Evolutionary conservation across 257 asterid species (phyloP).

Genomic region (Rauvolfia tetraphylla): DNA sequence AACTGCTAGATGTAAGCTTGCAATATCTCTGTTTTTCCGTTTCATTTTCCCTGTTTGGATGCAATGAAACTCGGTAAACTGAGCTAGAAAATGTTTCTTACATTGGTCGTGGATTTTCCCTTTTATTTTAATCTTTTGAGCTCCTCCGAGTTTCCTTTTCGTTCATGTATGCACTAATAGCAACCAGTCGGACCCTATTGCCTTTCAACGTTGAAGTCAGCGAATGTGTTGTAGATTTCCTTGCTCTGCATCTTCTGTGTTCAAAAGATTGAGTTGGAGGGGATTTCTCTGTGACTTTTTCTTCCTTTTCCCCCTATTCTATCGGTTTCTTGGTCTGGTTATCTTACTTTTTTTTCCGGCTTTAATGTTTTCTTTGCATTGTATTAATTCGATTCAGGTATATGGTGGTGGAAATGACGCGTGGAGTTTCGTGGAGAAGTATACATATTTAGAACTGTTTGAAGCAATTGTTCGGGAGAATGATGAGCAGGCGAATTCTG

Average conservation of each 20-base stretch:
- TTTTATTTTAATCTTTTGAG: not conserved
- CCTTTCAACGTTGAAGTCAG: not conserved
- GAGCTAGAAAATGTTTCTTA: not conserved
- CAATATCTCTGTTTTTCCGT: not conserved
- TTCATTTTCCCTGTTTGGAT: not conserved
- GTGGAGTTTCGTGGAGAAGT: constrained; percentile 36
- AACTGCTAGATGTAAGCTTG: constrained; percentile 25
- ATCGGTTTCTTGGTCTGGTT: not conserved
- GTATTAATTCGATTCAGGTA: constrained; percentile 14
- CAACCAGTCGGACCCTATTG: not conserved
- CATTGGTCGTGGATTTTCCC: not conserved
- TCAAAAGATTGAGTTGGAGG: not conserved
- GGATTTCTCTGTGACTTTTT: too few relatives aligned
- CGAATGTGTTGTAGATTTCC: not conserved
- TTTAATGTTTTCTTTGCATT: not conserved
- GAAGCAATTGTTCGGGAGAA: constrained; percentile 29
- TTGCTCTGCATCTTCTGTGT: not conserved
- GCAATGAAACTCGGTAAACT: not conserved
- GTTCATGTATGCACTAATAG: not conserved
- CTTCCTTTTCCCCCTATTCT: not conserved
- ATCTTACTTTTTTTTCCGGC: not conserved
- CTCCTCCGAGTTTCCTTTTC: not conserved
- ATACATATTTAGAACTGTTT: constrained; percentile 23
- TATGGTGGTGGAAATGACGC: constrained; percentile 31
- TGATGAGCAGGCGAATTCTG: not conserved